A percentile compares a stretch with the other conserved stretches of the same genome.
These are phyloP conservation scores for Pichia cabralensis DNA, from an alignment of 805 yeast species.

Conservation along the genomic window DNA sequence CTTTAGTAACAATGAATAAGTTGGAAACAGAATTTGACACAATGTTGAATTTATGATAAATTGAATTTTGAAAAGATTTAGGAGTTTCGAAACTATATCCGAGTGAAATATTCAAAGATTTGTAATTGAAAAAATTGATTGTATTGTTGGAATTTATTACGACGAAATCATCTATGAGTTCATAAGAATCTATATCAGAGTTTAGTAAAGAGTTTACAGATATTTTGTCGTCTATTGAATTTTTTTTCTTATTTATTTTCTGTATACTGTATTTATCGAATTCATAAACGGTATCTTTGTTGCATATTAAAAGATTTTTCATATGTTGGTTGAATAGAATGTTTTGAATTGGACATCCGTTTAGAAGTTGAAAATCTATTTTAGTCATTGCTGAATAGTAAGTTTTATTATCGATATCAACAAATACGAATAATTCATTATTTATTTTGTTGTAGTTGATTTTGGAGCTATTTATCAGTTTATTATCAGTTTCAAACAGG, in stretches of 20 bases:
- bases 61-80: slow-evolving; percentile 14
- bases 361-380: background rate
- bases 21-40: slow-evolving; percentile 5
- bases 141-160: slow-evolving; percentile 5
- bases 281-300: slow-evolving; percentile 2
- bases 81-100: slow-evolving; percentile 6
- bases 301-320: slow-evolving; percentile 6
- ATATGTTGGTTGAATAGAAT: slow-evolving; percentile 1
- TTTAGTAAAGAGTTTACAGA: slow-evolving; percentile 4
- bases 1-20: slow-evolving; percentile 11
- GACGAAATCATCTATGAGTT: slow-evolving; percentile 2
- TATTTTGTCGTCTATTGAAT: slow-evolving; percentile 4
- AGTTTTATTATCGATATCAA: background rate
- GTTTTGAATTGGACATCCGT: slow-evolving; percentile 4
- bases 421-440: background rate
- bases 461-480: background rate
- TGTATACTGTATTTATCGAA: slow-evolving; percentile 4
- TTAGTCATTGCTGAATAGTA: background rate
- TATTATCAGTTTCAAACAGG: background rate
- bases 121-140: slow-evolving; percentile 15
- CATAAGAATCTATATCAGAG: background rate
- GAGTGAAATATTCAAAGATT: slow-evolving; percentile 6
- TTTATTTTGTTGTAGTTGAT: background rate
- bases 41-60: slow-evolving; percentile 6
- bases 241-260: background rate